Evolutionary conservation across 225 moss, liverwort and hornwort genomes (phyloP).

Genomic region (Asterella californica): DNA sequence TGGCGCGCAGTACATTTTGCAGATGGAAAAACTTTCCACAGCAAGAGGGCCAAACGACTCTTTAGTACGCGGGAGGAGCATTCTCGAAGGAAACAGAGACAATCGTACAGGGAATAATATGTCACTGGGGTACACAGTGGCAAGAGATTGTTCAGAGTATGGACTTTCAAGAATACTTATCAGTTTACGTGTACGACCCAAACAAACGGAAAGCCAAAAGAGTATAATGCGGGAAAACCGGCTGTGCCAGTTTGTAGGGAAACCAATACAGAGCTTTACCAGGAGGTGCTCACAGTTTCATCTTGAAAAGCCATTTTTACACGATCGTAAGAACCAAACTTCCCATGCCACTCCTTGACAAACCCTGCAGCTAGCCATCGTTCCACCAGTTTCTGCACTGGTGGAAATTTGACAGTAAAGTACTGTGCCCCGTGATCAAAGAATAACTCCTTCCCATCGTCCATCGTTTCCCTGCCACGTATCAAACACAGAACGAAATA

Average conservation of each 20-base stretch:
- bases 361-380: slow-evolving; percentile 76
- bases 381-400: slow-evolving; percentile 75
- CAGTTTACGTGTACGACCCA: too few relatives aligned
- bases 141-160: too few relatives aligned
- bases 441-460: slow-evolving; percentile 65
- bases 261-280: slow-evolving; percentile 33
- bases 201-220: not conserved
- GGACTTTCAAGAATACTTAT: too few relatives aligned
- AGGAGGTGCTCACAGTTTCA: slow-evolving; percentile 67
- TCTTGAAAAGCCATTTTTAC: slow-evolving; percentile 53
- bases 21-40: too few relatives aligned
- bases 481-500: not conserved
- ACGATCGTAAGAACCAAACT: slow-evolving; percentile 66
- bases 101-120: too few relatives aligned
- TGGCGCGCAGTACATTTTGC: too few relatives aligned
- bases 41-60: too few relatives aligned
- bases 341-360: slow-evolving; percentile 70
- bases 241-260: not conserved
- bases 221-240: not conserved
- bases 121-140: too few relatives aligned
- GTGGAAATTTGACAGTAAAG: slow-evolving; percentile 62
- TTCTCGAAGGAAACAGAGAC: too few relatives aligned
- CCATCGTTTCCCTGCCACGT: slow-evolving; percentile 55
- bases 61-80: too few relatives aligned
- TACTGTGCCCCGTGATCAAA: slow-evolving; percentile 98